phyloP scores from a whole-genome alignment of 2,329 filamentous ascomycete genomes.

The Arthroderma sp. region DNA sequence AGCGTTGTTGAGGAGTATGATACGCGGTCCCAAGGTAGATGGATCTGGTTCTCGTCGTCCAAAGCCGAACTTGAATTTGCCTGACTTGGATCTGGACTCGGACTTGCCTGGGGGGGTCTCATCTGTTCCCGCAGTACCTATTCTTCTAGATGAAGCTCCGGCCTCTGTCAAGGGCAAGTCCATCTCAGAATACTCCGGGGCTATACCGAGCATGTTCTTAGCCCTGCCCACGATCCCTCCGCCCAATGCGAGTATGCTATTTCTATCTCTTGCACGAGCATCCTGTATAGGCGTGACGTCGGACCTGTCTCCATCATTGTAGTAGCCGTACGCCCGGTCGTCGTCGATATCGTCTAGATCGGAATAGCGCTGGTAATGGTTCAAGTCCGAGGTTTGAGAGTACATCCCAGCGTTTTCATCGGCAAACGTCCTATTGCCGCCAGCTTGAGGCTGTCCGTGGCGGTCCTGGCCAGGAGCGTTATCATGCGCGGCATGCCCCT shows the following conservation, averaged over 20 bases:
- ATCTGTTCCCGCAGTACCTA: conserved; percentile 34
- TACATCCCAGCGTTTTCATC: conserved; percentile 34
- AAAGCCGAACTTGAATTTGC: conserved; percentile 87
- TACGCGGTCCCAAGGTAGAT: conserved; percentile 75
- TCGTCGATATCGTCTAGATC: conserved; percentile 79
- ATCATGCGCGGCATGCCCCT: conserved; percentile 40
- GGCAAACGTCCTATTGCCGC: conserved; percentile 6
- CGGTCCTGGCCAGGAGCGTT: conserved; percentile 25
- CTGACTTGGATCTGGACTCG: conserved; percentile 48
- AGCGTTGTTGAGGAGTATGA: conserved; percentile 93
- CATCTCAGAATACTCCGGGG: conserved; percentile 86
- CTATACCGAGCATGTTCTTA: conserved; percentile 85
- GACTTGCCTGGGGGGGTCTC: conserved; percentile 34
- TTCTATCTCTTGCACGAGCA: conserved; percentile 59
- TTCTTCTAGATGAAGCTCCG: conserved; percentile 38
- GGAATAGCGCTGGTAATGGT: conserved; percentile 86
- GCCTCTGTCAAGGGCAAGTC: conserved; percentile 85
- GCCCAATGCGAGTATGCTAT: conserved; percentile 77
- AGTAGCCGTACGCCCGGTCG: conserved; percentile 59
- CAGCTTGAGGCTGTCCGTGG: background rate
- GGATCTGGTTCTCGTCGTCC: conserved; percentile 75
- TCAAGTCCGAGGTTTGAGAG: conserved; percentile 67
- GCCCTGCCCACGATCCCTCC: conserved; percentile 76
- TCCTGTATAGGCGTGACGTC: conserved; percentile 27
- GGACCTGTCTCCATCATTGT: conserved; percentile 45